phyloP scores from a whole-genome alignment of 176 grass and related monocot species.

The bread wheat (Triticum aestivum) region IWGSC_CS_RefSeq_v2.1 NC_057802.1:43360098-43360597 shows the following conservation, averaged over 20 bases:
- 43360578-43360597: background rate
- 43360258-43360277: too few relatives aligned
- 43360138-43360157: background rate
- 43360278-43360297: too few relatives aligned
- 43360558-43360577: background rate
- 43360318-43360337: too few relatives aligned
- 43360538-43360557: background rate
- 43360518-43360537: background rate
- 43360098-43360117: background rate
- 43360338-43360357: too few relatives aligned
- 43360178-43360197: background rate
- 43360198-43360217: too few relatives aligned
- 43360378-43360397: background rate
- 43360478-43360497: too few relatives aligned
- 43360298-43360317: too few relatives aligned
- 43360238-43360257: too few relatives aligned
- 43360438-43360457: too few relatives aligned
- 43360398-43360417: background rate
- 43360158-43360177: background rate
- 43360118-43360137: background rate
- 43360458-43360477: background rate
- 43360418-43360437: too few relatives aligned
- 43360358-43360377: background rate
- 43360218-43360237: too few relatives aligned
- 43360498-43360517: too few relatives aligned